Evolutionary conservation across 352 stramenopile genomes (phyloP).

Genomic region (Plasmopara halstedii): DNA sequence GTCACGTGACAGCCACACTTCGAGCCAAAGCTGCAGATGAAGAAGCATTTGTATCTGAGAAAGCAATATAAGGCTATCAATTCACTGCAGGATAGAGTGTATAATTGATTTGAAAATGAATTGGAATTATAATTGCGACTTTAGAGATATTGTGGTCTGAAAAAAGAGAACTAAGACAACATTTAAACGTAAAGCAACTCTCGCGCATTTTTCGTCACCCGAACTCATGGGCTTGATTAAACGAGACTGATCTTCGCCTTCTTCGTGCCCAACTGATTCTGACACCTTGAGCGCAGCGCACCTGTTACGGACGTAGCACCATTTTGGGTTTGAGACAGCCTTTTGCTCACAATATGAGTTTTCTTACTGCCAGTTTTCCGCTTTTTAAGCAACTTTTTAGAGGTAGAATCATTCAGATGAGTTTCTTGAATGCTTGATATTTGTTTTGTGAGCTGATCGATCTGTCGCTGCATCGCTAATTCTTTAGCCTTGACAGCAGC

Average conservation of each 20-base stretch:
- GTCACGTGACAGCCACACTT: constrained; percentile 53
- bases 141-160: constrained; percentile 1
- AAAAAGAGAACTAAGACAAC: constrained; percentile 7
- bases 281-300: constrained; percentile 37
- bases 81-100: constrained; percentile 25
- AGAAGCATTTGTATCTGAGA: constrained; percentile 29
- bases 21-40: too few relatives aligned
- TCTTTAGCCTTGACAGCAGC: constrained; percentile 56
- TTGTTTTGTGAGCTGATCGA: constrained; percentile 43
- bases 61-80: constrained; percentile 16
- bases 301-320: constrained; percentile 39
- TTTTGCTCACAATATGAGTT: constrained; percentile 35
- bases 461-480: constrained; percentile 58
- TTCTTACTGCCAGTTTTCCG: constrained; percentile 41
- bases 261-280: constrained; percentile 42
- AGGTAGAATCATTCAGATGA: constrained; percentile 25
- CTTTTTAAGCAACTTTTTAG: constrained; percentile 41
- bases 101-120: constrained; percentile 19
- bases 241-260: constrained; percentile 42
- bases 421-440: constrained; percentile 28
- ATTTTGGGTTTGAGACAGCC: constrained; percentile 32
- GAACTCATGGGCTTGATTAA: constrained; percentile 12
- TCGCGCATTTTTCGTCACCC: constrained; percentile 15
- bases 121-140: constrained; percentile 9
- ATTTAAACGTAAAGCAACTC: neutral